These are phyloP conservation scores for Euphorbia pulcherrima DNA, from an alignment of 345 rosid genomes.

Conservation along the genomic window DNA sequence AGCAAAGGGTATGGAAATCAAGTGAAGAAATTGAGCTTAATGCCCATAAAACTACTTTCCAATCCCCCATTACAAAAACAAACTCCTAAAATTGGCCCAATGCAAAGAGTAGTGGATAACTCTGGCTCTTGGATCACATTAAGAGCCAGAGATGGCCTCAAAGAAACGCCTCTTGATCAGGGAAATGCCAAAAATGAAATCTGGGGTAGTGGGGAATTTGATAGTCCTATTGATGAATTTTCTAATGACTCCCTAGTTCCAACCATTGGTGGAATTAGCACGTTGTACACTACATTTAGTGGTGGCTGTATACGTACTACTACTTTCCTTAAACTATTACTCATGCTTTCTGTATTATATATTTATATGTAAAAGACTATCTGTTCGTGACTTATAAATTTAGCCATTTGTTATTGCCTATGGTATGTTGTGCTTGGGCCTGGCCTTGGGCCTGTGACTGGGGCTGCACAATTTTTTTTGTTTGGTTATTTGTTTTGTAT, in stretches of 20 bases:
- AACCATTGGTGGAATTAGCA: not conserved
- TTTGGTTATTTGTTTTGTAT: not conserved
- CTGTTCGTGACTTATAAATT: not conserved
- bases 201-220: constrained; percentile 13
- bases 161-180: not conserved
- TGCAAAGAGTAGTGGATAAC: not conserved
- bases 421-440: not conserved
- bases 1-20: constrained; percentile 32
- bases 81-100: constrained; percentile 34
- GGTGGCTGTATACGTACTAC: not conserved
- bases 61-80: constrained; percentile 36
- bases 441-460: not conserved
- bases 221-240: not conserved
- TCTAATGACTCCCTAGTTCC: not conserved
- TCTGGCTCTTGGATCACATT: constrained; percentile 44
- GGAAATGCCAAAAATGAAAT: not conserved
- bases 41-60: not conserved
- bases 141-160: constrained; percentile 25
- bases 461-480: not conserved
- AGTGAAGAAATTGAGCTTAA: constrained; percentile 17
- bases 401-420: not conserved
- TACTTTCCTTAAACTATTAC: not conserved
- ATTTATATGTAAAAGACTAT: not conserved
- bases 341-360: constrained; percentile 5
- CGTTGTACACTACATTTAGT: not conserved